Evolutionary conservation across 169 alveolate species (phyloP).

Genomic region (Miamiensis avidus): DNA sequence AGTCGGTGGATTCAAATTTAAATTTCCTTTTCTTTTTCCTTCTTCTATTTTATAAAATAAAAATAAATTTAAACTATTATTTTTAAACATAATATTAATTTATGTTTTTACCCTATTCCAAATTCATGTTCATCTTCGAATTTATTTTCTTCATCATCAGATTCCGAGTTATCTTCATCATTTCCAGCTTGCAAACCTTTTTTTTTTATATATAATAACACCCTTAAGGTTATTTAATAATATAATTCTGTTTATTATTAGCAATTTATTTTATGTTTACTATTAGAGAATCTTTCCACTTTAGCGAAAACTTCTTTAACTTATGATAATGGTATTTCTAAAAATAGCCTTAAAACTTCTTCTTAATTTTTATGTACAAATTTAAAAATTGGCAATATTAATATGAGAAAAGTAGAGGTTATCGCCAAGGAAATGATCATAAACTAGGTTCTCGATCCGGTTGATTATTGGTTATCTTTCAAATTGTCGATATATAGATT

Average conservation of each 20-base stretch:
- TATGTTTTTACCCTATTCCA: not conserved
- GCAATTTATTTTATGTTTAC: not conserved
- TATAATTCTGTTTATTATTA: not conserved
- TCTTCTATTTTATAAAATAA: slow-evolving; percentile 30
- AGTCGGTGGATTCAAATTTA: slow-evolving; percentile 33
- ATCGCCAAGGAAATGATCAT: slow-evolving; percentile 30
- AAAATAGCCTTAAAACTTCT: slow-evolving; percentile 29
- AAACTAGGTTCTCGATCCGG: not conserved
- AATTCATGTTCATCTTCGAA: not conserved
- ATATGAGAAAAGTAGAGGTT: slow-evolving; percentile 8
- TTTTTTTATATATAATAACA: slow-evolving; percentile 6
- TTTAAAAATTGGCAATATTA: slow-evolving; percentile 30
- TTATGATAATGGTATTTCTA: slow-evolving; percentile 42
- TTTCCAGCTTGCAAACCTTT: slow-evolving; percentile 38
- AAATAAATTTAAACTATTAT: slow-evolving; percentile 29
- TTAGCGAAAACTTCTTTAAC: slow-evolving; percentile 26
- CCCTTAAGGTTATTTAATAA: not conserved
- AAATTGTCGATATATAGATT: slow-evolving; percentile 23
- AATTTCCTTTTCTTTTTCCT: slow-evolving; percentile 45
- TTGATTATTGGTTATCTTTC: not conserved
- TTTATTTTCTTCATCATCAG: not conserved
- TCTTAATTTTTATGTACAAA: slow-evolving; percentile 36
- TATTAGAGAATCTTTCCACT: slow-evolving; percentile 27
- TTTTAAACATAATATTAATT: slow-evolving; percentile 22
- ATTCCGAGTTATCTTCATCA: slow-evolving; percentile 34